Evolutionary conservation across 2,329 filamentous ascomycete species (phyloP), one percentile per base, ranked within the genome.

Genomic region (Venturia asperata): DNA sequence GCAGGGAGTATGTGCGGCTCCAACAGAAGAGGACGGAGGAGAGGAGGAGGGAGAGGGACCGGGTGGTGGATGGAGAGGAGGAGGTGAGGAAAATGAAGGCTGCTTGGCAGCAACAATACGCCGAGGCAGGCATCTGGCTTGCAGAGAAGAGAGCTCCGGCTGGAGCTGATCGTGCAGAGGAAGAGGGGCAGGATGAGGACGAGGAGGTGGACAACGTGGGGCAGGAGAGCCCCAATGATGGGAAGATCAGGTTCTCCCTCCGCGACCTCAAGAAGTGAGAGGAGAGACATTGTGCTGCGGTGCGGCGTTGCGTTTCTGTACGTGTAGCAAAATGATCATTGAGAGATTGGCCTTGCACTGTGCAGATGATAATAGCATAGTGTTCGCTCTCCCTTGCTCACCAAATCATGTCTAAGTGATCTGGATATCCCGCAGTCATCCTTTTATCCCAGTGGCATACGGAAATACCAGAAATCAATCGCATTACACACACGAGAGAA

Each of bases 251-350:
- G 7, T 49, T 49, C n/a, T 49, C 45, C 45, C 45, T 49, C 45
- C n/a, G 45, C 45, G 24, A 49, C 45, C 45, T 49, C 45, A 49
- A 49, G n/a, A 49, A 49, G 45, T 49, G 45, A 49, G 45, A 49
- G 45, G n/a, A n/a, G n/a, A 21, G 30, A 34, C 30, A 3, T 34
- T 45, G 42, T 19, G 17, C 17, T 45, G 42, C 42, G 42, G 30
- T 45, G 42, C 42, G 15, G 15, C 7, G n/a, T 6, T 49, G 45
- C 45, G n/a, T 24, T 24, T 24, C 21, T 49, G n/a, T 49, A 49
- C 45, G n/a, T 24, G 45, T 49, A 49, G 1, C 7, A 24, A 49
- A n/a, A 24, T 49, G 45, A 49, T 10, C 10, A 41, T 41, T 49
- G n/a, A 24, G n/a, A 11, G 11, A 13, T 11, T 24, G 45, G 21